Evolutionary conservation across 176 grass and related monocot genomes (phyloP), one percentile per base, ranked within the genome.

Genomic region (Juncus effusus): DNA sequence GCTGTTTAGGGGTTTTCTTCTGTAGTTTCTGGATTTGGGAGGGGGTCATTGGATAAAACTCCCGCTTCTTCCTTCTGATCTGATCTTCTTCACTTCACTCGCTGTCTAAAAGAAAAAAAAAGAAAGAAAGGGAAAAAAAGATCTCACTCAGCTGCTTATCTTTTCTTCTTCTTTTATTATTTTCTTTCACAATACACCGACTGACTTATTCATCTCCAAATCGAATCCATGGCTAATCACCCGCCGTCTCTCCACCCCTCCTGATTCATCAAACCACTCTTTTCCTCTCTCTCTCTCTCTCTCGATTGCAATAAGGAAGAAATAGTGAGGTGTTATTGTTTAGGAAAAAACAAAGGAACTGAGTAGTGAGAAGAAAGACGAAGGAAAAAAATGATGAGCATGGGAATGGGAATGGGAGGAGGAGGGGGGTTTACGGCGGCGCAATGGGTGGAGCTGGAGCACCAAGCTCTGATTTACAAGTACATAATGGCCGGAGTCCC

Each of bases 391-490:
- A 55, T 78, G 74, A 62, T 54, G 51, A 72, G 54, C 72, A 68
- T 72, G 40, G 40, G 19, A 0, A 28, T 28, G 19, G 19, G 19
- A 28, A 28, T 28, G 19, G 19, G 19, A 28, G 19, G 19, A 28
- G 19, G 80, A 10, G 88, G 82, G 59, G 82, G 82, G 15, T 99
- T 99, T 83, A 99, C 94, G 47, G 83, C 85, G 39, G 63, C 94
- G 38, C 94, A 99, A 80, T 99, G 94, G 94, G 80, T 82, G 13
- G 94, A 99, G 72, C 94, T 99, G 40, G 94, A 99, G 85, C 94
- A 99, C 64, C 94, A 99, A 71, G 94, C 94, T 54, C 89, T 99
- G 54, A 93, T 99, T 9, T 84, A 78, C 73, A 99, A 99, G 89
- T 99, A 99, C 45, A 70, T 99, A 62, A 93, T 93, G 78, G 88